Conservation (phyloP, 2,329 filamentous ascomycete species). For the Colletotrichum shisoi region DNA sequence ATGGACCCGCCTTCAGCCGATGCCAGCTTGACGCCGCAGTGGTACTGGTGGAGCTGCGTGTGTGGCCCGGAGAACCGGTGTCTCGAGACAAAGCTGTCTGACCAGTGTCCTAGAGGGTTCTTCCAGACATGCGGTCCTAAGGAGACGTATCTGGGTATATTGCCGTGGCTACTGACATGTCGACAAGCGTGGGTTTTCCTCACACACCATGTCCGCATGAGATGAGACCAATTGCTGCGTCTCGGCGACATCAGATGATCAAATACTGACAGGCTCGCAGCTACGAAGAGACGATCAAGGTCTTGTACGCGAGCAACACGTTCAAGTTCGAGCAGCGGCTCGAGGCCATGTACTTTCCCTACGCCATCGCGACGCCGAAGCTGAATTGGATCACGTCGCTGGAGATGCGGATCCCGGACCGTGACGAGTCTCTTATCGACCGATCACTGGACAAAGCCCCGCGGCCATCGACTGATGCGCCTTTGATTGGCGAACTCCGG, state of each 20-base stretch:
- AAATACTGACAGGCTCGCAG: constrained; percentile 22
- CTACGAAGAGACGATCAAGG: constrained; percentile 38
- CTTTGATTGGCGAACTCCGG: constrained; percentile 22
- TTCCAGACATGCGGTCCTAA: constrained; percentile 34
- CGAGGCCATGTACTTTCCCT: constrained; percentile 37
- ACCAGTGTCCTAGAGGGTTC: constrained; percentile 38
- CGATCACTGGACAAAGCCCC: constrained; percentile 30
- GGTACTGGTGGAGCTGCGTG: constrained; percentile 40
- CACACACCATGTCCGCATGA: neutral
- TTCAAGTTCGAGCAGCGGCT: constrained; percentile 39
- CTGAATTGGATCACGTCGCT: constrained; percentile 38
- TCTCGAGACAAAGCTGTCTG: constrained; percentile 33
- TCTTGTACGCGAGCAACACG: constrained; percentile 38
- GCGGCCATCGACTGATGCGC: constrained; percentile 14
- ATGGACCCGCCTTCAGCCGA: constrained; percentile 37
- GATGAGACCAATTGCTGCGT: constrained; percentile 6
- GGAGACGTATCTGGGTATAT: constrained; percentile 34
- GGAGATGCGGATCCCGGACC: constrained; percentile 38
- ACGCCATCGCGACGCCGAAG: constrained; percentile 19
- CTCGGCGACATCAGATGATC: constrained; percentile 10
- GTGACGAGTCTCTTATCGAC: constrained; percentile 36
- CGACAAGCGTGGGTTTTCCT: constrained; percentile 36
- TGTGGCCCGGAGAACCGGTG: constrained; percentile 35
- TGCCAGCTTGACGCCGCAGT: constrained; percentile 32
- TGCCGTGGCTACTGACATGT: constrained; percentile 37